Evolutionary conservation across 2,329 filamentous ascomycete genomes (phyloP).

Genomic region (Emergomyces pasteurianus): DNA sequence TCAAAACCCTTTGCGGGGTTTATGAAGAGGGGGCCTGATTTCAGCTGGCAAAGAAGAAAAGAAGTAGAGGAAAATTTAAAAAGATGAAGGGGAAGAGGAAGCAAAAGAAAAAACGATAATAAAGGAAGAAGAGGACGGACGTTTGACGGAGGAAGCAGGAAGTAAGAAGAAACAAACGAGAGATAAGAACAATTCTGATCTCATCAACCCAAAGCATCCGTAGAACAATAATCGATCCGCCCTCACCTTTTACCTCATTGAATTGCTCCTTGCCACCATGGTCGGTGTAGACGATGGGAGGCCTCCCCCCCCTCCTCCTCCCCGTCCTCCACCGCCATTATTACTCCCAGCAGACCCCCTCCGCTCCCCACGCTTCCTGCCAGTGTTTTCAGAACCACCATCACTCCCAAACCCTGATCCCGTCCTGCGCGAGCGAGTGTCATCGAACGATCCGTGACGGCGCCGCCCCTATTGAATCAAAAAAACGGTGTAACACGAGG

Average conservation of each 20-base stretch:
- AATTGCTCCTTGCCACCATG: conserved; percentile 32
- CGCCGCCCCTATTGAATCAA: conserved; percentile 30
- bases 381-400: conserved; percentile 19
- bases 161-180: neutral
- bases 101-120: neutral
- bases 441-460: conserved; percentile 31
- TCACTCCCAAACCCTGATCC: conserved; percentile 22
- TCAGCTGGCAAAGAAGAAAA: neutral
- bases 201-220: neutral
- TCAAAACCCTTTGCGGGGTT: neutral
- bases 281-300: neutral
- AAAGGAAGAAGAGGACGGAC: too few species aligned
- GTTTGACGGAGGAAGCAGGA: too few species aligned
- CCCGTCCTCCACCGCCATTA: conserved; percentile 16
- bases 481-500: conserved; percentile 23
- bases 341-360: conserved; percentile 27
- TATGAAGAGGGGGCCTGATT: neutral
- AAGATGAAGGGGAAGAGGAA: neutral
- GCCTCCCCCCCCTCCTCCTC: neutral
- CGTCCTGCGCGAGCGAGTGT: conserved; percentile 16
- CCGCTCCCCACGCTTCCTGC: conserved; percentile 27
- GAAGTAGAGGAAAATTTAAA: neutral
- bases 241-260: conserved; percentile 15
- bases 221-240: neutral
- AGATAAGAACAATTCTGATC: too few species aligned